Evolutionary conservation across 2,329 filamentous ascomycete genomes (phyloP).

Genomic region (Penicillium carneum): DNA sequence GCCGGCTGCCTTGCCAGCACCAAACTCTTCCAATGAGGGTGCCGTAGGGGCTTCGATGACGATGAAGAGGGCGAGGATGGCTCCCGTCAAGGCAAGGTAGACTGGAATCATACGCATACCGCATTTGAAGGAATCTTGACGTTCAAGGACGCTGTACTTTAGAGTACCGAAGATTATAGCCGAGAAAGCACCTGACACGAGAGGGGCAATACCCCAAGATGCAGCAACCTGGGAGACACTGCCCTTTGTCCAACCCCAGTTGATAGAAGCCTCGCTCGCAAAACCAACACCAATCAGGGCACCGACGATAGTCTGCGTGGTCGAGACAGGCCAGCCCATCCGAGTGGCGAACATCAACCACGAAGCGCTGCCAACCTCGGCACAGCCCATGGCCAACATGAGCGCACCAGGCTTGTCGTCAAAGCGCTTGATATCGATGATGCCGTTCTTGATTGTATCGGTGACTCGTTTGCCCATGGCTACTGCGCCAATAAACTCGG

Average conservation of each 20-base stretch:
- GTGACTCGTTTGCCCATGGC: slow-evolving; percentile 58
- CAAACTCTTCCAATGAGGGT: slow-evolving; percentile 36
- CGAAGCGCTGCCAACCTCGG: slow-evolving; percentile 45
- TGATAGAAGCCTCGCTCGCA: slow-evolving; percentile 33
- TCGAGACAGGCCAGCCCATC: slow-evolving; percentile 52
- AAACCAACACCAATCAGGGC: slow-evolving; percentile 44
- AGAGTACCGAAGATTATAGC: slow-evolving; percentile 59
- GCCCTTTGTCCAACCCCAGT: slow-evolving; percentile 50
- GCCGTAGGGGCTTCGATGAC: slow-evolving; percentile 52
- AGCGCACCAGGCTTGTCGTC: slow-evolving; percentile 44
- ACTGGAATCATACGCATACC: slow-evolving; percentile 58
- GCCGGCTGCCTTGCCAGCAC: slow-evolving; percentile 36
- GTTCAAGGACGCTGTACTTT: slow-evolving; percentile 60
- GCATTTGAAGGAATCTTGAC: slow-evolving; percentile 58
- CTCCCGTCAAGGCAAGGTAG: slow-evolving; percentile 59
- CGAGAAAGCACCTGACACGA: slow-evolving; percentile 57
- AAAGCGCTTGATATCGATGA: slow-evolving; percentile 52
- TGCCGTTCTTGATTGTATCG: slow-evolving; percentile 54
- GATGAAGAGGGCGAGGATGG: slow-evolving; percentile 65
- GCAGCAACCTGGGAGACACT: slow-evolving; percentile 59
- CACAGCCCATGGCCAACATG: slow-evolving; percentile 51
- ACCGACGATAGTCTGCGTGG: slow-evolving; percentile 53
- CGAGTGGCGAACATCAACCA: slow-evolving; percentile 50
- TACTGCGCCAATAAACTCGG: slow-evolving; percentile 62
- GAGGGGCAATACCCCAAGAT: slow-evolving; percentile 59